Percentiles rank a stretch among this genome's conserved stretches.
These are phyloP conservation scores for Sideroxylon spinosum DNA, from an alignment of 179 eudicot species.

Conservation along the genomic window DNA sequence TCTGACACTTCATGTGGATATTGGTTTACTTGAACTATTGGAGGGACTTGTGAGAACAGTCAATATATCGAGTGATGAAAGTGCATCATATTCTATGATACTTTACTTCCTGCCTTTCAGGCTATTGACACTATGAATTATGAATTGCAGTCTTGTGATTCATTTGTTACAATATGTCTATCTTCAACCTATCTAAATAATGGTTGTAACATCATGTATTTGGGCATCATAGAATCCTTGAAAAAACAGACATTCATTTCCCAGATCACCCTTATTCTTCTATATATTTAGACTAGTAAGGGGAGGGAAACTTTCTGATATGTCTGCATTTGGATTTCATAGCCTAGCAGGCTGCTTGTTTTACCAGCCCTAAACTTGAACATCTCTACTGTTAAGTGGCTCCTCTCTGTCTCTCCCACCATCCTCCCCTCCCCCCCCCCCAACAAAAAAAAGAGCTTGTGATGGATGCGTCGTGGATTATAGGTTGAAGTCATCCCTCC, in stretches of 20 bases:
- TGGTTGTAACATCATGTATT: background rate
- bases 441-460: too few species aligned
- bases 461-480: too few species aligned
- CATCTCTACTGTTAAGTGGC: background rate
- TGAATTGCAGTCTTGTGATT: background rate
- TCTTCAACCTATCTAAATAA: background rate
- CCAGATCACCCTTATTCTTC: background rate
- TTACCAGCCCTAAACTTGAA: background rate
- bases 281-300: background rate
- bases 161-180: background rate
- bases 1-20: background rate
- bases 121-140: too few species aligned
- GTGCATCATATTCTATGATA: too few species aligned
- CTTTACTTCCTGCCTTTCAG: too few species aligned
- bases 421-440: too few species aligned
- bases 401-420: background rate
- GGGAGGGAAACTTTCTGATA: background rate
- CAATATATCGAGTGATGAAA: background rate
- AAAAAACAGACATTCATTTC: background rate
- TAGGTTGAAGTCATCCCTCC: too few species aligned
- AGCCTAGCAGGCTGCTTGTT: background rate
- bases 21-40: background rate
- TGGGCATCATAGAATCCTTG: background rate
- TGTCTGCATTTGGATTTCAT: background rate
- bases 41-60: background rate